Evolutionary conservation across 352 stramenopile genomes (phyloP), one percentile per base, ranked within the genome.

Genomic region (Phytophthora agathidicida): DNA sequence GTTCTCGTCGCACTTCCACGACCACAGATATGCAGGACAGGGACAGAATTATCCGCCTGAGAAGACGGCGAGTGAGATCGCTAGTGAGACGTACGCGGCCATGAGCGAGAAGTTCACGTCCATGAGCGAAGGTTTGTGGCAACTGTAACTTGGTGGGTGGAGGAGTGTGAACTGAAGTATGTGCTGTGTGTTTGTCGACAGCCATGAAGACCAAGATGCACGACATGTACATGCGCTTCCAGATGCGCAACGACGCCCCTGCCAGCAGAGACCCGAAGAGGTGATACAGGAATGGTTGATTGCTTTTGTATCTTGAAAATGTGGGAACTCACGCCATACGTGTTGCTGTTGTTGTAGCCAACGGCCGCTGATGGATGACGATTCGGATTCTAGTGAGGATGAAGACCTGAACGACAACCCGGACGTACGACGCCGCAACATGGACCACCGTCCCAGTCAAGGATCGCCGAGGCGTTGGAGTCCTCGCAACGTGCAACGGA

Each of bases 181-280:
- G 33, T 35, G 11, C 26, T 49, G 22, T 30, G 13, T 52, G 11
- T 57, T 50, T 56, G 23, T 38, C 19, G 42, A 6, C 45, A 95
- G 86, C 58, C 7, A 89, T 91, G 75, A 91, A 91, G 57, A 77
- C 65, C 62, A 90, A 89, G 57, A 88, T 88, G 58, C 72, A 89
- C 38, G 76, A 92, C 16, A 88, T 91, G 79, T 95, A 93, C 62
- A 69, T 87, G 68, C 83, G 77, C 39, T 93, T 93, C 67, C 84
- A 93, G 68, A 88, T 83, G 41, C 73, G 82, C 17, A 76, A 72
- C 14, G 78, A 90, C 13, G 58, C 79, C 9, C 65, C 67, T 7
- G 51, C 66, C 0, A 67, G 72, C 55, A 70, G 68, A 54, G 83
- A 94, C 38, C 77, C 78, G 0, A 86, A 89, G 55, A 93, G 70